phyloP scores from a whole-genome alignment of 257 asterid genomes.

The Catharanthus roseus region DNA sequence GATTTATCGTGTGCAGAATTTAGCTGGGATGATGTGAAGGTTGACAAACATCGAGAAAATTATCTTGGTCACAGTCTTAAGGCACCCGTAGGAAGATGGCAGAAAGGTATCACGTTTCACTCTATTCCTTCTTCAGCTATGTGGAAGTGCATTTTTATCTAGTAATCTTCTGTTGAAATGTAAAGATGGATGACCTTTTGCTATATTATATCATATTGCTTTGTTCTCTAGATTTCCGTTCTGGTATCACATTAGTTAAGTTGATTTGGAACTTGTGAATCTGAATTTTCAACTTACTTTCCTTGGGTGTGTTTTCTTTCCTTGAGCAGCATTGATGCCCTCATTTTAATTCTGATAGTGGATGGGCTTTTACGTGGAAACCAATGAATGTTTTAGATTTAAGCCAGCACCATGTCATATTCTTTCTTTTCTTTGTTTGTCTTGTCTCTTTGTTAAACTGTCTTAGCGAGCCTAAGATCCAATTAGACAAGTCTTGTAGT shows the following conservation, averaged over 20 bases:
- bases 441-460: not conserved
- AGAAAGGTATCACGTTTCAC: constrained; percentile 56
- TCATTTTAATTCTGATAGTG: not conserved
- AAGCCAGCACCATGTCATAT: too few species aligned
- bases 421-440: too few species aligned
- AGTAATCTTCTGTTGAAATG: not conserved
- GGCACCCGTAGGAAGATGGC: constrained; percentile 99
- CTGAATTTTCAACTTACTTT: not conserved
- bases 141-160: not conserved
- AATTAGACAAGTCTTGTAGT: not conserved
- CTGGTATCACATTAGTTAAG: not conserved
- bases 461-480: not conserved
- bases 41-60: constrained; percentile 89
- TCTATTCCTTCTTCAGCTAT: not conserved
- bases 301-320: not conserved
- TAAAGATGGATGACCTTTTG: not conserved
- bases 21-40: constrained; percentile 96
- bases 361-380: not conserved
- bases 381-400: too few species aligned
- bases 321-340: not conserved
- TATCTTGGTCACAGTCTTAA: constrained; percentile 91
- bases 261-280: not conserved
- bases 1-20: constrained; percentile 53
- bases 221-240: not conserved
- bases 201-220: not conserved